phyloP scores from a whole-genome alignment of 495 filamentous ascomycete genomes.

The Barbatosphaeria neglecta region DNA sequence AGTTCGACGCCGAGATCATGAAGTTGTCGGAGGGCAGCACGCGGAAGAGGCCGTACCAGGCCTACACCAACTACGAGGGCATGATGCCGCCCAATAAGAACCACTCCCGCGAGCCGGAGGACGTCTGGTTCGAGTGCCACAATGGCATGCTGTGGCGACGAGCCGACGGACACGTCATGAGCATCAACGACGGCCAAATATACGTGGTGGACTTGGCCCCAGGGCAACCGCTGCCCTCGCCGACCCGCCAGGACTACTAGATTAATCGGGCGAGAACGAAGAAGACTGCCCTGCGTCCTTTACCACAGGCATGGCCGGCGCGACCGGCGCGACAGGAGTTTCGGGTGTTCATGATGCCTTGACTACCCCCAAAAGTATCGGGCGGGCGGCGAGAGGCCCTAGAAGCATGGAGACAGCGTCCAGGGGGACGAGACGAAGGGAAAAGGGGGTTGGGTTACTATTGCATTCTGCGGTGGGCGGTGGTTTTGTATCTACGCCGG shows the following conservation, averaged over 20 bases:
- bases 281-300: no score
- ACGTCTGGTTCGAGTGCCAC: neutral
- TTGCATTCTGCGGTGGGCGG: neutral
- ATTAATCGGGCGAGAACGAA: no score
- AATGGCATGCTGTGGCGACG: neutral
- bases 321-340: no score
- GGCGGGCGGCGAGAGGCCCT: no score
- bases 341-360: no score
- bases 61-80: neutral
- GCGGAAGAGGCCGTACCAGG: neutral
- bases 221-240: no score
- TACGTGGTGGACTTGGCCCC: neutral
- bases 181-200: neutral
- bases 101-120: neutral
- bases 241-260: no score
- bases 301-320: no score
- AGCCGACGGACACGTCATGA: neutral
- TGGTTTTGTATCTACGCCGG: neutral
- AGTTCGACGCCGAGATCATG: neutral
- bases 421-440: no score
- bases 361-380: no score
- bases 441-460: neutral
- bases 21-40: neutral
- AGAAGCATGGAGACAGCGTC: no score
- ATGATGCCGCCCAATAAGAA: neutral